Evolutionary conservation across 2,329 filamentous ascomycete species (phyloP), one percentile per base, ranked within the genome.

Genomic region (Microdochium bolleyi): DNA sequence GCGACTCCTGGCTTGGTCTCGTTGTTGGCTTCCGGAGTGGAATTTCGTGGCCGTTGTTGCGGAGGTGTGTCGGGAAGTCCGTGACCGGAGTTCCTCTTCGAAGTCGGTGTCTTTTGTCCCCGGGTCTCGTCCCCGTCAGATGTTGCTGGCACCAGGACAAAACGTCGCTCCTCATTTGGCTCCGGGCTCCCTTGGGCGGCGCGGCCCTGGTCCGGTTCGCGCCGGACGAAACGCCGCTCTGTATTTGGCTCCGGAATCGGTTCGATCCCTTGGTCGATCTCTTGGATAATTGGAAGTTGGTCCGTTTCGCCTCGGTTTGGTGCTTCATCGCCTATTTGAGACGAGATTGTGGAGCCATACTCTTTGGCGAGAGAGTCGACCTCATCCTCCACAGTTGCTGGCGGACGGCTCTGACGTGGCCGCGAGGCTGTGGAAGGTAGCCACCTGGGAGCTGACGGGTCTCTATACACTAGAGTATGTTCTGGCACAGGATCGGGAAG

Each of bases 271-370:
- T n/a, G n/a, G 58, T 74, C 71, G 51, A 87, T 79, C 53, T 86
- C 82, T 52, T 85, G 69, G 24, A 92, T 72, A 49, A 91, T 73
- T 13, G 83, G 83, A 24, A 83, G 70, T 62, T 92, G 88, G 51
- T 91, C 85, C 54, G 85, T 68, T 5, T 80, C 78, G 38, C 88
- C 88, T 53, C 80, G 79, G 53, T 78, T 77, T 50, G 76, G 74
- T 25, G 80, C 76, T 54, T 85, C 81, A 58, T 85, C 84, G 53
- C 72, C 74, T 52, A 57, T 61, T 46, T 59, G 65, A 50, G 58
- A 59, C 37, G 66, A 55, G 34, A 67, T 58, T 32, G 62, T 62
- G 54, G 16, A 53, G 55, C 49, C 50, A 25, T 62, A 58, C 54
- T 59, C 57, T 44, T 57, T 61, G 56, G 53, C 48, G 55, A 37